Percentiles rank a stretch among this genome's conserved stretches.
Conservation (phyloP, 305 asterid genomes). For the Salvia sclarea region DNA sequence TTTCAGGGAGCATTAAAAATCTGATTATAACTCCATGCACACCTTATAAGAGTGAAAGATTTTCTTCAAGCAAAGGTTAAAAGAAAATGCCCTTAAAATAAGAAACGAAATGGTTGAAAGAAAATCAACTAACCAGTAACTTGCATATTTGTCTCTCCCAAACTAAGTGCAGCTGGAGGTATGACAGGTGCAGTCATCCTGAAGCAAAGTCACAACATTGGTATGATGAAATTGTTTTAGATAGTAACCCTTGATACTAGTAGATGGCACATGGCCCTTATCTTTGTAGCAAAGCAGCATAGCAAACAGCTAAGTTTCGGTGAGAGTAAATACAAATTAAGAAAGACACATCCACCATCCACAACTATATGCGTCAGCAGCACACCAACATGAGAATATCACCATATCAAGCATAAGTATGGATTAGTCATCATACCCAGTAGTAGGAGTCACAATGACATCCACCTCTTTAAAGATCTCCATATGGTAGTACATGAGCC, state of each 20-base stretch:
- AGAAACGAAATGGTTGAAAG: no score
- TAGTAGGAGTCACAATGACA: slow-evolving; percentile 88
- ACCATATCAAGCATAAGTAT: slow-evolving; percentile 5
- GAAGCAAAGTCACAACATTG: slow-evolving; percentile 24
- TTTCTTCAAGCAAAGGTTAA: background rate
- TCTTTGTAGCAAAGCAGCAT: slow-evolving; percentile 16
- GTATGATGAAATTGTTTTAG: background rate
- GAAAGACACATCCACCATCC: no score
- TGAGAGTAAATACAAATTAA: background rate
- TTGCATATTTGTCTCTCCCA: slow-evolving; percentile 79
- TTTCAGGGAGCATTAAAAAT: background rate
- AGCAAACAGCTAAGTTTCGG: slow-evolving; percentile 11
- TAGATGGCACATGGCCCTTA: background rate
- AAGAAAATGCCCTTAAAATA: no score
- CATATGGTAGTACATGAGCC: slow-evolving; percentile 83
- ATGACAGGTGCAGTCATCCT: slow-evolving; percentile 97
- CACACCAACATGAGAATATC: slow-evolving; percentile 2
- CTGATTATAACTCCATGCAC: background rate
- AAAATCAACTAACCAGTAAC: slow-evolving; percentile 53
- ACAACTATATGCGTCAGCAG: no score
- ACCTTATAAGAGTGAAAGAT: no score
- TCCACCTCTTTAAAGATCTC: slow-evolving; percentile 83
- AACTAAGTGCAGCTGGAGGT: slow-evolving; percentile 76
- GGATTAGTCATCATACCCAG: slow-evolving; percentile 62
- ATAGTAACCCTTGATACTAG: background rate